These are phyloP conservation scores for Phytophthora tubulina DNA, from an alignment of 352 stramenopile genomes.

Conservation along the genomic window DNA sequence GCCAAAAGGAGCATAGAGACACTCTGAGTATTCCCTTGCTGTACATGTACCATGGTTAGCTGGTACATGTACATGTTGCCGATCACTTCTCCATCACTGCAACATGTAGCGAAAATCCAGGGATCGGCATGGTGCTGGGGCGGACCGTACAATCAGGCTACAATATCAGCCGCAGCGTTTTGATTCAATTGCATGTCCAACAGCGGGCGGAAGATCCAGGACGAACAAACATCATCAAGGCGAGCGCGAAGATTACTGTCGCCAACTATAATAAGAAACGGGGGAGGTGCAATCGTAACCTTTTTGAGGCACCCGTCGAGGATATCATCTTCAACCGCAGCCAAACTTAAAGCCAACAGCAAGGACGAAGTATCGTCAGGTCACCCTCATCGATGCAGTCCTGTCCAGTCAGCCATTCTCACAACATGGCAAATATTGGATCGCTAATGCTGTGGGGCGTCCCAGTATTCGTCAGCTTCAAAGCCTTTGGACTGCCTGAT, in stretches of 20 bases:
- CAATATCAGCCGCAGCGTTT: constrained; percentile 1
- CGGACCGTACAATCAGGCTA: constrained; percentile 5
- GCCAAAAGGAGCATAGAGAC: neutral
- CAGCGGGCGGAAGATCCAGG: constrained; percentile 15
- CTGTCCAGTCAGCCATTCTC: constrained; percentile 3
- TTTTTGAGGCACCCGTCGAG: neutral
- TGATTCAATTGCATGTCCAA: neutral
- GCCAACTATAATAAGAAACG: neutral
- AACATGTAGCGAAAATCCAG: constrained; percentile 5
- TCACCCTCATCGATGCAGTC: neutral
- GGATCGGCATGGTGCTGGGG: neutral
- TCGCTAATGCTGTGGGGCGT: neutral
- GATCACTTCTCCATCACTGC: neutral
- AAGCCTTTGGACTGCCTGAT: too few relatives aligned
- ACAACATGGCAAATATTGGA: constrained; percentile 17
- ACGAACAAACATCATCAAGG: constrained; percentile 9
- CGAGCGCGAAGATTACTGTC: constrained; percentile 4
- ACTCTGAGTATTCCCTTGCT: too few relatives aligned
- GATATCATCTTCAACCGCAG: neutral
- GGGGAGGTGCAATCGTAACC: neutral
- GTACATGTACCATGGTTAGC: too few relatives aligned
- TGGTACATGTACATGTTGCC: neutral
- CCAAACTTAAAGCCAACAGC: neutral
- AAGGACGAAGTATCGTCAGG: neutral
- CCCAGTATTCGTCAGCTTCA: too few relatives aligned